Base-by-base conservation (phyloP, 2,329 filamentous ascomycete species). In the Colletotrichum eremochloae region DNA sequence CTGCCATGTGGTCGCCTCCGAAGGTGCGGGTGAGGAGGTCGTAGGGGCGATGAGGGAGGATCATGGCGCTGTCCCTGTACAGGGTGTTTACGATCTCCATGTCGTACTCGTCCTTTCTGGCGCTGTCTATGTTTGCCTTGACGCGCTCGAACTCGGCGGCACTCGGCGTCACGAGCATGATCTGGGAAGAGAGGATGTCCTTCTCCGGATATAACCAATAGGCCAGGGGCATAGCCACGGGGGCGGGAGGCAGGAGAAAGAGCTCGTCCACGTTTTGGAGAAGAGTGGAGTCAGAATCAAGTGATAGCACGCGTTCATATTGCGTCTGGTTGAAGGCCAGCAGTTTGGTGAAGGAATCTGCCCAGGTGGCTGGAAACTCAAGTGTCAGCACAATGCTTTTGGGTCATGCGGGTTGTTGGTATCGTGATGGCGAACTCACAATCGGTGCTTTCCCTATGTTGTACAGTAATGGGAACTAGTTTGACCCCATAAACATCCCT, bases 81-180 rank as follows among this genome's bases (percentile, higher is more conserved):
- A 90, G 86, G 14, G 87, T 80, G 76, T 94, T 92, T 63, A 93
- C 80, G 3, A 93, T 83, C 76, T 93, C 90, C 90, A 93, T 93
- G 76, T 93, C 91, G 76, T 88, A 92, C 48, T 87, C 77, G 61
- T 75, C 68, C 5, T 52, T n/a, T 3, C 72, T 68, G n/a, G 74
- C 75, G 7, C 68, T 52, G 42, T 77, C 74, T 50, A 81, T 76
- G 12, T 71, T 74, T 36, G 63, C 65, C 52, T 75, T 73, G 61
- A 84, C 75, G 57, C 81, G 79, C 36, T 73, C 67, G 72, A 88
- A 87, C 75, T 91, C 89, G 53, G 79, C 76, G 52, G 81, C 78
- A n/a, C 85, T 87, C 0, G 92, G 92, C 60, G 90, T 82, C 53
- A 93, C 81, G 5, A 93, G 86, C 78, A 93, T 86, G 52, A 93